Base-by-base conservation (phyloP, 805 yeast species). In the Barnettozyma vustinii region DNA sequence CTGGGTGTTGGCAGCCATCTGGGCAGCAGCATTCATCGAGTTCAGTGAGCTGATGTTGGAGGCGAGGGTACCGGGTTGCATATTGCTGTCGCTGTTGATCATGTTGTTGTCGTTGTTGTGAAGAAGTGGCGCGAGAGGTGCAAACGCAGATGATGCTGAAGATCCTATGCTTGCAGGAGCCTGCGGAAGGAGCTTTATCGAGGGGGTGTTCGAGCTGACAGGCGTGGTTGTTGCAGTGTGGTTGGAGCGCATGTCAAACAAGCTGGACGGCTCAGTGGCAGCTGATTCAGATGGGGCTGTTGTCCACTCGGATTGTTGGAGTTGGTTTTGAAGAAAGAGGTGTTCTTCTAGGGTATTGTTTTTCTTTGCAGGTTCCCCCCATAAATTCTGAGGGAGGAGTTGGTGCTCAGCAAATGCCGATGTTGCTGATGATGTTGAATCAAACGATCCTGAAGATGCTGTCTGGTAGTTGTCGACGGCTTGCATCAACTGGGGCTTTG, bases 361-460 rank as follows among this genome's bases (percentile, higher is more conserved):
- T 32, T 41, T 20, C 33, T 37, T 42, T 10, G 20, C 35, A 20
- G 36, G 37, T 45, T 66, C 63, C 45, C 71, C 70, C 62, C 62
- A 68, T 52, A 68, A 56, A 48, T 67, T 69, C 23, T 54, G 49
- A 13, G 71, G 69, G 50, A 68, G 62, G 27, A 67, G 59, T 49
- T 62, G 69, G 20, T 55, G 40, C 48, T 56, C 58, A 45, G 48
- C 43, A 32, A 15, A 19, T 18, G 33, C 45, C 20, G 40, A 21
- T 27, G 42, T 18, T 20, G 37, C 35, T 20, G 23, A 39, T 20
- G 49, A 37, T 3, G 52, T 49, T 20, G 53, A 46, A 7, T 20
- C n/a, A 9, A 52, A 45, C 6, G 52, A 49, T 32, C 39, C 33
- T 18, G 50, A 49, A 9, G 45, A 44, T 15, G 16, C 26, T 18